These are phyloP conservation scores for Mycena haematopus DNA, from an alignment of 768 basidiomycete genomes.

Conservation along the genomic window DNA sequence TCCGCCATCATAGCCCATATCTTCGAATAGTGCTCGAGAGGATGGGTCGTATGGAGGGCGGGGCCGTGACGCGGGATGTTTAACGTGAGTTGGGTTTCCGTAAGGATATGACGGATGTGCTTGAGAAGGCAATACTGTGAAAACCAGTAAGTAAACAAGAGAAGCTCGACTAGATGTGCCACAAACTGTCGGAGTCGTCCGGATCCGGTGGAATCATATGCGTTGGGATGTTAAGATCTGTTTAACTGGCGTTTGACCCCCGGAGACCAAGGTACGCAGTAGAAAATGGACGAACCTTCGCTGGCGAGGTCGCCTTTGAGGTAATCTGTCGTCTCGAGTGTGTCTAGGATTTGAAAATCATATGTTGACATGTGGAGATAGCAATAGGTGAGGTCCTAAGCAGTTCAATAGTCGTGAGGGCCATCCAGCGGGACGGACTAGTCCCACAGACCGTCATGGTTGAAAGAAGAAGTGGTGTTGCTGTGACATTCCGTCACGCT, in stretches of 20 bases:
- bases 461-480: too few relatives aligned
- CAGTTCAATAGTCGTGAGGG: background rate
- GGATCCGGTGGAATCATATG: constrained; percentile 89
- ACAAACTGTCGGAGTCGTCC: constrained; percentile 84
- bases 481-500: too few relatives aligned
- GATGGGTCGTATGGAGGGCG: constrained; percentile 76
- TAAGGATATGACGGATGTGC: constrained; percentile 91
- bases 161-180: constrained; percentile 3
- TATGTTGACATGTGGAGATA: constrained; percentile 85
- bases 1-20: constrained; percentile 84
- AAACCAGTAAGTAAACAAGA: constrained; percentile 3
- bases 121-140: constrained; percentile 78
- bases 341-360: constrained; percentile 82
- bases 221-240: constrained; percentile 81
- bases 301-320: constrained; percentile 79
- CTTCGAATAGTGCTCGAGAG: constrained; percentile 84
- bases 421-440: background rate
- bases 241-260: constrained; percentile 6
- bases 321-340: constrained; percentile 78
- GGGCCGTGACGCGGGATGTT: constrained; percentile 78
- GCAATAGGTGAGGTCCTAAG: constrained; percentile 83
- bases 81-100: constrained; percentile 82
- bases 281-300: constrained; percentile 51
- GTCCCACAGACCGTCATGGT: constrained; percentile 20
- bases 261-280: too few relatives aligned